Base-by-base conservation (phyloP, 2,329 filamentous ascomycete genomes). In the Penicillium sp. region DNA sequence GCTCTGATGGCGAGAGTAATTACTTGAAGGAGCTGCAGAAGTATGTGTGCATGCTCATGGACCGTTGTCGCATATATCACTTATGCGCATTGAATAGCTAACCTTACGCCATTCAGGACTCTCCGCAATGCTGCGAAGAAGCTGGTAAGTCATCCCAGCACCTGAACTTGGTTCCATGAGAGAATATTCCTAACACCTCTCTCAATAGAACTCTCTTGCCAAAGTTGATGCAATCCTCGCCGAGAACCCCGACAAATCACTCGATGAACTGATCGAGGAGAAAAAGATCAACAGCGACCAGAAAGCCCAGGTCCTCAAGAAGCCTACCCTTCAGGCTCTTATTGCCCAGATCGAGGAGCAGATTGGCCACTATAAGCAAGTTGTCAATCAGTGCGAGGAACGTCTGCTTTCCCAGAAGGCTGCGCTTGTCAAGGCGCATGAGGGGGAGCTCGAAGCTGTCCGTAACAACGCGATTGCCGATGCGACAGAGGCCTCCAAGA, bases 91-190 rank as follows among this genome's bases (percentile, higher is more conserved):
- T 35, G 43, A 34, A 9, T 35, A 47, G 48, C 59, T 67, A 59
- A 64, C 49, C 48, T 40, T 16, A 51, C 51, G 19, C 44, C 56
- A 9, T 55, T 41, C 57, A 96, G 91, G 81, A 91, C 85, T 74
- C 89, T 97, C 66, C 91, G 93, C 70, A 96, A 94, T 74, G 79
- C 94, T 68, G 89, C 86, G 80, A 97, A 97, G 84, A 97, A 97
- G 78, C 86, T 97, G 67, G 90, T 96, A 77, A 78, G 89, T 29
- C 36, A 13, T 29, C 29, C 29, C 32, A 34, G 7, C 2, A 34
- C n/a, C n/a, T n/a, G n/a, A 34, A 5, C 10, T 36, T 13, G 7
- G 6, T 36, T 39, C 6, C 11, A n/a, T 39, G 36, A n/a, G 19
- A n/a, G 19, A 7, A 19, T 18, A 9, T 19, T 11, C 19, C 36